Conservation (phyloP, 2,329 filamentous ascomycete species). For the Penicillium polonicum region DNA sequence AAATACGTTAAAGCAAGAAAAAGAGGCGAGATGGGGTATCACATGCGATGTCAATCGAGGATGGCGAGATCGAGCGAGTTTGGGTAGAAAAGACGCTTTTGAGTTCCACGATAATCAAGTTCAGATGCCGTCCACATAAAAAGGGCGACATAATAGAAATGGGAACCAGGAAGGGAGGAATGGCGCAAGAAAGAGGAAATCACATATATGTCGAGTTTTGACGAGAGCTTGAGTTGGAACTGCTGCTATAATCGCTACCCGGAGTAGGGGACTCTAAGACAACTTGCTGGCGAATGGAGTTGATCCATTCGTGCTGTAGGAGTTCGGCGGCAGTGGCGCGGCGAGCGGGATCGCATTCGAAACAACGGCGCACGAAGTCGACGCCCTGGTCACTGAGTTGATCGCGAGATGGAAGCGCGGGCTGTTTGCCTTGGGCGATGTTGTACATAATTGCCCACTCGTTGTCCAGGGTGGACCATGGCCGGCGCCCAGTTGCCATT, state of each 20-base stretch:
- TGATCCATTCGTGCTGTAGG: slow-evolving; percentile 88
- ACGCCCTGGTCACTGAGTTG: slow-evolving; percentile 82
- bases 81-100: slow-evolving; percentile 8
- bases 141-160: neutral
- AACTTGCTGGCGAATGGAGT: slow-evolving; percentile 49
- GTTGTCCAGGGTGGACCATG: slow-evolving; percentile 95
- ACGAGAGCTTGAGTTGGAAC: slow-evolving; percentile 29
- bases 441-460: slow-evolving; percentile 99
- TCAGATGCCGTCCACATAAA: neutral
- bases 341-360: slow-evolving; percentile 76
- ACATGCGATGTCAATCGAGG: slow-evolving; percentile 29
- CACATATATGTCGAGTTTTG: slow-evolving; percentile 31
- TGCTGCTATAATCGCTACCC: slow-evolving; percentile 32
- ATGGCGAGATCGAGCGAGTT: slow-evolving; percentile 23
- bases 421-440: slow-evolving; percentile 94
- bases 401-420: slow-evolving; percentile 75
- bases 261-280: slow-evolving; percentile 46
- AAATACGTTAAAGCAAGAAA: slow-evolving; percentile 3
- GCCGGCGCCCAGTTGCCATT: slow-evolving; percentile 91
- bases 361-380: slow-evolving; percentile 85
- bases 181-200: slow-evolving; percentile 5
- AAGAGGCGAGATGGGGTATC: slow-evolving; percentile 30
- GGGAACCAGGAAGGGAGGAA: neutral
- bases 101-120: slow-evolving; percentile 1
- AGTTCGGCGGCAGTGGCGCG: slow-evolving; percentile 82